Evolutionary conservation across 208 protist species (phyloP), one percentile per base, ranked within the genome.

Genomic region (Crithidia bombi): DNA sequence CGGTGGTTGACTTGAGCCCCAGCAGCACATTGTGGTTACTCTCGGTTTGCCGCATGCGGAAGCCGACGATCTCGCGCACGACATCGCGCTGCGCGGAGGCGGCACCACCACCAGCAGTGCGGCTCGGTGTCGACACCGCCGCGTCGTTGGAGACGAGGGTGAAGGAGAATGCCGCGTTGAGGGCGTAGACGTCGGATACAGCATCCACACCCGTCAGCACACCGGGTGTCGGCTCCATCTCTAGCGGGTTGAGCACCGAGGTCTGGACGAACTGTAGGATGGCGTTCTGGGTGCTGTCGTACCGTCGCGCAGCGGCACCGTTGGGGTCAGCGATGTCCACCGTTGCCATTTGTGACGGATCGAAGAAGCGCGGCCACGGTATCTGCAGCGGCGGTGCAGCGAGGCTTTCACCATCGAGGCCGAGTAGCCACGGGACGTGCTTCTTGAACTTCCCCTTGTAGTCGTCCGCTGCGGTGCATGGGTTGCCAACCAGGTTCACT

Each of bases 21-120:
- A 85, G 55, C 21, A 92, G 43, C 12, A 96, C 38, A 68, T 96
- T 96, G 81, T 94, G 91, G 66, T 93, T 91, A 61, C 81, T 82
- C 54, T 94, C 91, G 21, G 70, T 89, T 68, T 96, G 89, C 21
- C 88, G 90, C 57, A 95, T 73, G 28, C 84, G 82, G 17, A 93
- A 70, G 4, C 77, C 82, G 4, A 94, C 87, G 50, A 93, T 91
- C 28, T 94, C 89, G 25, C 91, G 79, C 44, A 96, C 82, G 6
- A 88, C 81, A 47, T 82, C 79, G 26, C 89, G 80, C 49, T 92
- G 70, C 39, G 65, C 25, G 2, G 73, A 71, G 38, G 57, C 33
- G 33, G 73, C 58, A 14, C 58, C 65, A 5, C 89, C 78, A 23
- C 73, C 66, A 2, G 66, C 61, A 6, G 72, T 84, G 10, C 56